phyloP scores from a whole-genome alignment of 2,329 filamentous ascomycete genomes.

The Diplodia sapinea region DNA sequence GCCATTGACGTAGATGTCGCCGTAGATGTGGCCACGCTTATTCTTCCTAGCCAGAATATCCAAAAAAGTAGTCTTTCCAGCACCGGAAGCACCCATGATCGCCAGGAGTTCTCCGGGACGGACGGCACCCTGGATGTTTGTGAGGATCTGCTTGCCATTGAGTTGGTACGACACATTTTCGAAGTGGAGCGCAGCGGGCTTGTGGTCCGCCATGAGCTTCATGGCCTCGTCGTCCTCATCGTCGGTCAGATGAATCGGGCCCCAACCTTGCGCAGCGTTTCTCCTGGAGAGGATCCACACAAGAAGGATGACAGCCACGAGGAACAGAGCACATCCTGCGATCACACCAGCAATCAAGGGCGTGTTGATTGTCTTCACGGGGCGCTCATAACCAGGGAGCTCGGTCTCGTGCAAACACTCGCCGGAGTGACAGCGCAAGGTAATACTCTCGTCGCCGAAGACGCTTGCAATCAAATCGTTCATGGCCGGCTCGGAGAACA shows the following conservation, averaged over 20 bases:
- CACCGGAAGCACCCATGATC: constrained; percentile 97
- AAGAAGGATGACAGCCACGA: constrained; percentile 81
- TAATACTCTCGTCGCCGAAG: constrained; percentile 91
- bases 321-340: constrained; percentile 80
- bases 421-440: constrained; percentile 79
- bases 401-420: constrained; percentile 94
- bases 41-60: constrained; percentile 97
- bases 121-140: constrained; percentile 81
- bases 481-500: constrained; percentile 91
- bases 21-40: constrained; percentile 79
- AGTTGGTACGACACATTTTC: constrained; percentile 85
- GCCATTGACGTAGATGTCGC: constrained; percentile 91
- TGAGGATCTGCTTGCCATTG: constrained; percentile 85
- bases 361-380: constrained; percentile 94
- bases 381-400: constrained; percentile 85
- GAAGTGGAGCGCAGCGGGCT: constrained; percentile 86
- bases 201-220: constrained; percentile 89
- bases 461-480: constrained; percentile 85
- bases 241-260: constrained; percentile 77
- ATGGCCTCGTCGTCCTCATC: constrained; percentile 84
- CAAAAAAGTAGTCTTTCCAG: constrained; percentile 95
- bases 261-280: constrained; percentile 64
- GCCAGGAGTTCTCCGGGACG: constrained; percentile 94
- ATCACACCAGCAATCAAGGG: constrained; percentile 95
- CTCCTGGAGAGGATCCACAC: constrained; percentile 89